Base-by-base conservation (phyloP, 768 basidiomycete genomes). In the Trametes villosa region DNA sequence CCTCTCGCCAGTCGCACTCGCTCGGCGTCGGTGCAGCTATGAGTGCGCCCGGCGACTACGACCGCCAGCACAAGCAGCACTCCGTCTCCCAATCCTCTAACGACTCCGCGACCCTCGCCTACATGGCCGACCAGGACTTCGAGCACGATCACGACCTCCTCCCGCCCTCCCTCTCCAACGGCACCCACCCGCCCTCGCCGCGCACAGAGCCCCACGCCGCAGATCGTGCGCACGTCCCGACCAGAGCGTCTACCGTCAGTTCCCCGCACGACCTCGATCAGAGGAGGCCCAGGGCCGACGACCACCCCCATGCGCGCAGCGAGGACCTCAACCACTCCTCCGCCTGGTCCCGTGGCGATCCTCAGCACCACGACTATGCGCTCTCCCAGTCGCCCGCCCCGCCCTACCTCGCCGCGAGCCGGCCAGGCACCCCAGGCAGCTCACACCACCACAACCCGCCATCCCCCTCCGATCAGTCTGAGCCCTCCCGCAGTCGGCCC, bases 271-370 rank as follows among this genome's bases (percentile, higher is more conserved):
- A 87, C 74, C 78, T 81, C 53, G 78, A 83, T 75, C 80, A 81
- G 68, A 79, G 77, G 76, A 80, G 70, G 60, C 72, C 65, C 24
- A 74, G 69, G 63, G 68, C 72, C 65, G 74, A 72, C 66, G 63
- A 67, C 11, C 66, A 67, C 40, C 68, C 82, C 59, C 84, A 88
- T 70, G 77, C 87, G 59, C 86, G 82, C 54, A 92, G 89, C 75
- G 81, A 88, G 68, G 90, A 91, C 76, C 77, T 90, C 52, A 88
- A 84, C 73, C 89, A 91, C 71, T 67, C 73, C 46, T 65, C 58
- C 36, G 64, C 71, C 46, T 67, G 66, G 46, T 57, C 59, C 34
- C 52, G 66, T 61, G 50, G 66, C 63, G 71, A 74, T 74, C 71
- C 64, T 42, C 53, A 65, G 57, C 33, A 63, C 44, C 59, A 63